phyloP scores from a whole-genome alignment of 305 asterid species.

The Plantago coronopus region DNA sequence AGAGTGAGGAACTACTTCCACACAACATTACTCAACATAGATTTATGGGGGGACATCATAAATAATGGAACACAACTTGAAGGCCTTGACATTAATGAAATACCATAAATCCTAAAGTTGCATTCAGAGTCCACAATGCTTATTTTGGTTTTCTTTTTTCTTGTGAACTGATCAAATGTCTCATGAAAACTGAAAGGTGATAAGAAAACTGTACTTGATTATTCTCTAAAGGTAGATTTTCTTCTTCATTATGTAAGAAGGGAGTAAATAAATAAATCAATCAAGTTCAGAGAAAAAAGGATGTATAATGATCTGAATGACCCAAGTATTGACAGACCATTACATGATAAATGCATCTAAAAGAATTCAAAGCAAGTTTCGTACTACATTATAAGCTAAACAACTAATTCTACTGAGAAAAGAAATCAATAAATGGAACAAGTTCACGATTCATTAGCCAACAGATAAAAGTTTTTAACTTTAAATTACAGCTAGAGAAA shows the following conservation, averaged over 20 bases:
- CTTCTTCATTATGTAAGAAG: no score
- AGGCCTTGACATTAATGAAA: slow-evolving; percentile 11
- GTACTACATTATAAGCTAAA: slow-evolving; percentile 7
- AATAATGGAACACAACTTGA: no score
- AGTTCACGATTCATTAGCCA: slow-evolving; percentile 13
- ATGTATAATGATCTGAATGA: background rate
- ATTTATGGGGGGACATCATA: background rate
- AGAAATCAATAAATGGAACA: slow-evolving; percentile 4
- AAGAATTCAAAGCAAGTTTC: slow-evolving; percentile 2
- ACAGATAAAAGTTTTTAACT: background rate
- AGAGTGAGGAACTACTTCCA: slow-evolving; percentile 5
- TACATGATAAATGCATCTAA: slow-evolving; percentile 3
- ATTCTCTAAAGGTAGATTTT: no score
- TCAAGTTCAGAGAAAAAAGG: slow-evolving; percentile 8
- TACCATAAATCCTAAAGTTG: slow-evolving; percentile 3
- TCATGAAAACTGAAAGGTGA: no score
- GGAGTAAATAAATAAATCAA: no score
- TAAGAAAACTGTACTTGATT: no score
- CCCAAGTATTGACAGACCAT: slow-evolving; percentile 9
- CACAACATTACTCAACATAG: slow-evolving; percentile 16
- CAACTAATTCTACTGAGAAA: background rate
- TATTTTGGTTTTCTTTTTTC: no score
- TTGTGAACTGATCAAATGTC: no score
- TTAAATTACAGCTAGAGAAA: slow-evolving; percentile 12
- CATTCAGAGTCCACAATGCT: slow-evolving; percentile 8